A percentile compares a stretch with the other conserved stretches of the same genome.
These are phyloP conservation scores for Ceratocystis eucalypticola DNA, from an alignment of 2,329 filamentous ascomycete species.

Conservation along the genomic window DNA sequence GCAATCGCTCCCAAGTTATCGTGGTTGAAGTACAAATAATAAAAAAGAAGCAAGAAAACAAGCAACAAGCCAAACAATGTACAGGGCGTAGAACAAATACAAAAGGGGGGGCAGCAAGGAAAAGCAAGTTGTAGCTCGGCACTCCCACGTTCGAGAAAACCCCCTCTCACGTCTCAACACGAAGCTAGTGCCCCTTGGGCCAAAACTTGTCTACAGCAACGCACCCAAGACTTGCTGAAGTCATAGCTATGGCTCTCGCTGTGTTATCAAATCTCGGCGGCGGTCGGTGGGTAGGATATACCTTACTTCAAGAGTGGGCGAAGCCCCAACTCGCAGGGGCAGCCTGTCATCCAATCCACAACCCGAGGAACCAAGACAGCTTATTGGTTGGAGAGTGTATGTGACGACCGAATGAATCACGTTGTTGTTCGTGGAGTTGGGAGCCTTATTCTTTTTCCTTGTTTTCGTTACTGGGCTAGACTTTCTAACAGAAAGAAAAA, in stretches of 20 bases:
- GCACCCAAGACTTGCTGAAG: constrained; percentile 27
- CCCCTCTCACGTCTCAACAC: no score
- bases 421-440: background rate
- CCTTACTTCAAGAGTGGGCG: constrained; percentile 45
- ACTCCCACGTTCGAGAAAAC: no score
- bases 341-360: constrained; percentile 43
- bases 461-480: background rate
- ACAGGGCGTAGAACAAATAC: no score
- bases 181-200: no score
- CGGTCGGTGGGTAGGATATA: constrained; percentile 47
- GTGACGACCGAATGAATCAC: background rate
- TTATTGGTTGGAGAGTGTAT: constrained; percentile 3
- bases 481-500: background rate
- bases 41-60: no score
- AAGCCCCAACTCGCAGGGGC: constrained; percentile 53
- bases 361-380: constrained; percentile 27
- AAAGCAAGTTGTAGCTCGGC: no score
- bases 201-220: no score
- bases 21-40: no score
- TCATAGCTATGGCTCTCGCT: constrained; percentile 39
- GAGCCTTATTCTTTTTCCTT: no score
- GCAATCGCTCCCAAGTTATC: no score
- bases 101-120: no score
- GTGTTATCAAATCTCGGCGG: constrained; percentile 45
- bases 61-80: no score